Conservation (phyloP, 2,329 filamentous ascomycete genomes). For the Stemphylium lycopersici region DNA sequence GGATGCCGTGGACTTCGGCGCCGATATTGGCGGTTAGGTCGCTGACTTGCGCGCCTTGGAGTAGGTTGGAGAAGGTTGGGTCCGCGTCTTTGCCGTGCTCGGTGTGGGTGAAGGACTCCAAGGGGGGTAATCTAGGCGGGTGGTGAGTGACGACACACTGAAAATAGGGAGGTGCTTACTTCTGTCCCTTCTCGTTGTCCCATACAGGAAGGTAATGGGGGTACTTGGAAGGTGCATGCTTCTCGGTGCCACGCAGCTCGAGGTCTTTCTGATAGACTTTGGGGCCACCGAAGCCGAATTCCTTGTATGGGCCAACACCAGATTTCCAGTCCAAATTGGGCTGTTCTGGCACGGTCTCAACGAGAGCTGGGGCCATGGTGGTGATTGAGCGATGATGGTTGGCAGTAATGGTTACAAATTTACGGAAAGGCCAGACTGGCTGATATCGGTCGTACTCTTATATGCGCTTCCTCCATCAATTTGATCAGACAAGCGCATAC, state of each 20-base stretch:
- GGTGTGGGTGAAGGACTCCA: conserved; percentile 72
- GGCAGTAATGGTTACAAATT: background rate
- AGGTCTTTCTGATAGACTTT: conserved; percentile 55
- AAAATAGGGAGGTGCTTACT: background rate
- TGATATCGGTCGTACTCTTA: background rate
- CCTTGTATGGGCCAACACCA: conserved; percentile 48
- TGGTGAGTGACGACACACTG: conserved; percentile 11
- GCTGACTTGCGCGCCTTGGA: conserved; percentile 60
- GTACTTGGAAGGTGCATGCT: conserved; percentile 65
- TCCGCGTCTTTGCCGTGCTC: conserved; percentile 81
- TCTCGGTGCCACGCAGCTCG: conserved; percentile 61
- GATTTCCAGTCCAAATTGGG: conserved; percentile 36
- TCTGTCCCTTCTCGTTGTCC: conserved; percentile 60
- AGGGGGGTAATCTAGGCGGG: conserved; percentile 62
- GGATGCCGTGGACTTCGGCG: conserved; percentile 72
- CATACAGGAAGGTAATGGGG: conserved; percentile 76
- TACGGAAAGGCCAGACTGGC: background rate
- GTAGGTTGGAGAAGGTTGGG: conserved; percentile 69
- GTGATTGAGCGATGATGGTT: background rate
- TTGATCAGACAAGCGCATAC: background rate
- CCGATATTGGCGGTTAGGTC: conserved; percentile 77
- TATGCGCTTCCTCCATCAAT: background rate
- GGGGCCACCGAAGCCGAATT: conserved; percentile 52
- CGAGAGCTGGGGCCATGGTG: conserved; percentile 52
- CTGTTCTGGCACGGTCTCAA: conserved; percentile 44